phyloP scores from a whole-genome alignment of 164 flowering plant species.

The Magnolia changhungtana region DNA sequence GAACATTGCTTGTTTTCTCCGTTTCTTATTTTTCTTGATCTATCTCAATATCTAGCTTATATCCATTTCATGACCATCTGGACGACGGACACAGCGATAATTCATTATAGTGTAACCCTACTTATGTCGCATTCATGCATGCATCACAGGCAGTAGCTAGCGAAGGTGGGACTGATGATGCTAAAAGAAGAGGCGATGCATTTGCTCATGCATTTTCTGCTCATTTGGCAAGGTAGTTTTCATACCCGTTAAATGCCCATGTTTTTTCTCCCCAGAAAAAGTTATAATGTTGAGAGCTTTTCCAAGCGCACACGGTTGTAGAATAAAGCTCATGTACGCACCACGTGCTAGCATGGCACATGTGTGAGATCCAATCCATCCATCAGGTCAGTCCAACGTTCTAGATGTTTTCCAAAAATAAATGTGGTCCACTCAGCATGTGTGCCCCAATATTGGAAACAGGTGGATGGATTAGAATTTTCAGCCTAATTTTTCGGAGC shows the following conservation, averaged over 20 bases:
- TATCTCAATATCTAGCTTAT: neutral
- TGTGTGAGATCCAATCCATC: too few species aligned
- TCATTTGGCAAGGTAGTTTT: constrained; percentile 72
- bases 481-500: too few species aligned
- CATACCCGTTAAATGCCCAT: neutral
- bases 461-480: too few species aligned
- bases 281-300: neutral
- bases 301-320: neutral
- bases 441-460: too few species aligned
- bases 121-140: neutral
- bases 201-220: constrained; percentile 99
- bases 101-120: neutral
- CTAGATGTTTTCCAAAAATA: too few species aligned
- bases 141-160: constrained; percentile 88
- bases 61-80: neutral
- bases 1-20: neutral
- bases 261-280: neutral
- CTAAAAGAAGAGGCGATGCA: constrained; percentile 97
- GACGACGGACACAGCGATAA: neutral
- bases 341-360: too few species aligned
- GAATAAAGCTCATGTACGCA: too few species aligned
- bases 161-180: constrained; percentile 99
- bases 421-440: neutral
- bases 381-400: too few species aligned
- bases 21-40: too few species aligned